phyloP scores from a whole-genome alignment of 306 rosid species.

The Gleditsia sinensis region DNA sequence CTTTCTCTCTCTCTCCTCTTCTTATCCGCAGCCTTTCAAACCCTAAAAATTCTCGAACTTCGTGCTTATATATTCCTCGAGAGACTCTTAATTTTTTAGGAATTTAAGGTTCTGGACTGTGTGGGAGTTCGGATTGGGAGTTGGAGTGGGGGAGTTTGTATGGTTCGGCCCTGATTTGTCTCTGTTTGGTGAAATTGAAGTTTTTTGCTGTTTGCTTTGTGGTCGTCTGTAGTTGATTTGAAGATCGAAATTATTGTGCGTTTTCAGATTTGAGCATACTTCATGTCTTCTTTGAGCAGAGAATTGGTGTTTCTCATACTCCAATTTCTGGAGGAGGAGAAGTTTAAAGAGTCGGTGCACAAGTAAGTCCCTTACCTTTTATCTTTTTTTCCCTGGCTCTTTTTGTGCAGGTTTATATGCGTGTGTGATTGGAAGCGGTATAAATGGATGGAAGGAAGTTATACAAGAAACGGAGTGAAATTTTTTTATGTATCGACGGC shows the following conservation, averaged over 20 bases:
- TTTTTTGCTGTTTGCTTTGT: conserved; percentile 13
- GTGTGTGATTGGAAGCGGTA: not conserved
- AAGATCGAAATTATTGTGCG: conserved; percentile 18
- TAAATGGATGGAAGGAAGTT: conserved; percentile 4
- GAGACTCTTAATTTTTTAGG: conserved; percentile 24
- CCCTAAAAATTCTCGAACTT: conserved; percentile 67
- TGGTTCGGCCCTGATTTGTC: conserved; percentile 16
- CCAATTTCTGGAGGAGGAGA: conserved; percentile 85
- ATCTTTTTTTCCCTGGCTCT: not conserved
- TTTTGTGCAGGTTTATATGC: not conserved
- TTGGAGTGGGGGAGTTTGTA: not conserved
- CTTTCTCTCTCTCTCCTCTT: conserved; percentile 37
- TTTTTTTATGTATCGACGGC: not conserved
- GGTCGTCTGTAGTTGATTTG: conserved; percentile 5
- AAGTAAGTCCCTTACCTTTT: conserved; percentile 41
- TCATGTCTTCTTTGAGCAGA: conserved; percentile 79
- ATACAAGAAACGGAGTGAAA: not conserved
- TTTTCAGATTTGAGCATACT: conserved; percentile 17
- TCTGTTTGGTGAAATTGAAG: conserved; percentile 34
- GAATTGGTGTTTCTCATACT: conserved; percentile 88
- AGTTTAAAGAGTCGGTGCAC: conserved; percentile 71
- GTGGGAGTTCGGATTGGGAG: conserved; percentile 37
- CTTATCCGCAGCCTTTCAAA: conserved; percentile 61
- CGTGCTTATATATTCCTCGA: conserved; percentile 34
- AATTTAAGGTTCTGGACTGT: conserved; percentile 38